Conservation (phyloP, 305 asterid genomes). For the Rubia peregrina region DNA sequence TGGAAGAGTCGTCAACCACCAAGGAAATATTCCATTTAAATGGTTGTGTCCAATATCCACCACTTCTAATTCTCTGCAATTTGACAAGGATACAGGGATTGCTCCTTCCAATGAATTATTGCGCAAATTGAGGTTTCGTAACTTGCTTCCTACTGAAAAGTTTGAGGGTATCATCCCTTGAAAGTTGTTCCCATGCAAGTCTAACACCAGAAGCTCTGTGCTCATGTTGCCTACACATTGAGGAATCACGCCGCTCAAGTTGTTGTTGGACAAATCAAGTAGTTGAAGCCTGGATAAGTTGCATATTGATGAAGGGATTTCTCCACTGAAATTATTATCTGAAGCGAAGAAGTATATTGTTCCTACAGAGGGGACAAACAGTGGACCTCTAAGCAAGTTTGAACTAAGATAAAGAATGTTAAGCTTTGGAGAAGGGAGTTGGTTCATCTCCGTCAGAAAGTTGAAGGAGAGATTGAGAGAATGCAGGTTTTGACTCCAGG, state of each 20-base stretch:
- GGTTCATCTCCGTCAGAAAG: constrained; percentile 4
- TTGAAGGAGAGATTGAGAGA: constrained; percentile 21
- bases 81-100: constrained; percentile 21
- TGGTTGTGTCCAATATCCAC: constrained; percentile 24
- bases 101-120: constrained; percentile 33
- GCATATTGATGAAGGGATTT: constrained; percentile 27
- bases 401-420: constrained; percentile 18
- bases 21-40: constrained; percentile 14
- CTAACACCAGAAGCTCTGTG: constrained; percentile 28
- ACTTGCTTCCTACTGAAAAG: constrained; percentile 21
- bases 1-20: constrained; percentile 19
- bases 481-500: constrained; percentile 5
- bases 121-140: constrained; percentile 31
- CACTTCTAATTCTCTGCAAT: constrained; percentile 16
- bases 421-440: constrained; percentile 9
- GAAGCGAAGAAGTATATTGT: background rate
- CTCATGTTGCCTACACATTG: constrained; percentile 29
- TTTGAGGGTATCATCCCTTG: constrained; percentile 20
- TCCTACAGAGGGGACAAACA: constrained; percentile 1
- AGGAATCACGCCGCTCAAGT: constrained; percentile 33
- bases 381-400: constrained; percentile 17
- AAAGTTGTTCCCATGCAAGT: constrained; percentile 29
- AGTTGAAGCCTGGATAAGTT: constrained; percentile 21
- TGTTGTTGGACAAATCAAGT: constrained; percentile 40
- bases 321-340: constrained; percentile 19